These are phyloP conservation scores for Sporodiniella umbellata DNA, from an alignment of 371 early-diverging fungal species.

Conservation along the genomic window DNA sequence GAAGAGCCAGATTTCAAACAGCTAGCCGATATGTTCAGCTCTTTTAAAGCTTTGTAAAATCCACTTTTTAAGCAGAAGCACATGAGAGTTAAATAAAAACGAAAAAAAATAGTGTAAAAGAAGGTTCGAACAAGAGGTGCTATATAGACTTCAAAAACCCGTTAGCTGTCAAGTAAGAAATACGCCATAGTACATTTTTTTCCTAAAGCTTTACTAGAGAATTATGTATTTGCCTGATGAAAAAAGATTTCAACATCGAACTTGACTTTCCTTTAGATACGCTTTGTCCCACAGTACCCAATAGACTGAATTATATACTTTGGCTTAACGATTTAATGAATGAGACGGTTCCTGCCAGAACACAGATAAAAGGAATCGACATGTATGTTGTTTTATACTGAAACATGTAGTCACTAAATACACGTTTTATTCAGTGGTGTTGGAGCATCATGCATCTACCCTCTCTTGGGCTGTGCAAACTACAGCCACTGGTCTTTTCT, in stretches of 20 bases:
- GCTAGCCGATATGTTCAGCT: conserved; percentile 25
- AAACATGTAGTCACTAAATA: too few species aligned
- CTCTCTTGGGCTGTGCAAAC: conserved; percentile 55
- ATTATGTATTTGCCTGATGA: conserved; percentile 57
- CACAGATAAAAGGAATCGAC: conserved; percentile 50
- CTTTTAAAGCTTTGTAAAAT: conserved; percentile 16
- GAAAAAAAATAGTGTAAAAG: conserved; percentile 17
- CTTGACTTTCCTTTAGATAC: conserved; percentile 63
- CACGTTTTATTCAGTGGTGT: conserved; percentile 58
- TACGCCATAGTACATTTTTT: neutral
- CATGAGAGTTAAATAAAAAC: too few species aligned
- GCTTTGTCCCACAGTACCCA: conserved; percentile 64
- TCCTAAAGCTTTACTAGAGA: conserved; percentile 13
- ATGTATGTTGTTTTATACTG: too few species aligned
- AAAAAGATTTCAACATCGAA: conserved; percentile 51
- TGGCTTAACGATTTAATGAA: conserved; percentile 62
- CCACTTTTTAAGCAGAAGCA: too few species aligned
- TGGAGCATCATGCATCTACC: conserved; percentile 77
- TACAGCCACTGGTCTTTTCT: conserved; percentile 52
- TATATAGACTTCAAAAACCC: conserved; percentile 43
- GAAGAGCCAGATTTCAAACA: conserved; percentile 33
- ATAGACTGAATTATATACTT: conserved; percentile 63
- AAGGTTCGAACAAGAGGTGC: conserved; percentile 5
- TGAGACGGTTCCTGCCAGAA: conserved; percentile 15
- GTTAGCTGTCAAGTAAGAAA: conserved; percentile 30